A percentile compares a stretch with the other conserved stretches of the same genome.
phyloP scores from a whole-genome alignment of 805 yeast genomes.

The Naumovozyma dairenensis region DNA sequence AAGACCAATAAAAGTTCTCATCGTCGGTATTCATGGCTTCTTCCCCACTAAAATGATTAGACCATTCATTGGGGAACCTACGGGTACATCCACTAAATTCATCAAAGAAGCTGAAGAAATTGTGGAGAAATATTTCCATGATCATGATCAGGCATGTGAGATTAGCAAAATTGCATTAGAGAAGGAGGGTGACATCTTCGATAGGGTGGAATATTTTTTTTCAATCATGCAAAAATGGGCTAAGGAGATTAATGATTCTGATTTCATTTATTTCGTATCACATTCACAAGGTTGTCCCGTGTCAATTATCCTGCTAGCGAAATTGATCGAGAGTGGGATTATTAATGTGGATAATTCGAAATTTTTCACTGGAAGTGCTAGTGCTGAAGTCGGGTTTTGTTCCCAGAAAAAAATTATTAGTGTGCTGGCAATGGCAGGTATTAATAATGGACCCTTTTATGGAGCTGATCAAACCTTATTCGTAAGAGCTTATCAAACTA shows the following conservation, averaged over 20 bases:
- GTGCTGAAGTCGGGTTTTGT: conserved; percentile 5
- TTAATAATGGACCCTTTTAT: conserved; percentile 86
- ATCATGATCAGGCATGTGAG: conserved; percentile 33
- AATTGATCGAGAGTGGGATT: conserved; percentile 52
- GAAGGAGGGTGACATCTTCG: conserved; percentile 83
- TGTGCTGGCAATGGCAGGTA: conserved; percentile 89
- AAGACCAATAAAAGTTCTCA: conserved; percentile 50
- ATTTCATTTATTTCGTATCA: conserved; percentile 81
- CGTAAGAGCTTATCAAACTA: conserved; percentile 80
- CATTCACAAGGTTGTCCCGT: conserved; percentile 98
- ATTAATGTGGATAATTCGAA: conserved; percentile 29
- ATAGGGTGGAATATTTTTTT: conserved; percentile 74
- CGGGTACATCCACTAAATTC: conserved; percentile 87
- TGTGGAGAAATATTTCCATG: conserved; percentile 54
- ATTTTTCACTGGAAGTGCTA: conserved; percentile 10
- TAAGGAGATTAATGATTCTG: conserved; percentile 48
- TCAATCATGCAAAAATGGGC: conserved; percentile 61
- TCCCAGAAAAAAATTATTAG: conserved; percentile 43
- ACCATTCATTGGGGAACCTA: conserved; percentile 87
- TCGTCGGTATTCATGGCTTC: conserved; percentile 93
- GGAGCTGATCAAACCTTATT: conserved; percentile 82
- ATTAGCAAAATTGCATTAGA: conserved; percentile 91
- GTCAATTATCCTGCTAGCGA: conserved; percentile 66
- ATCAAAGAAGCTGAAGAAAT: conserved; percentile 84
- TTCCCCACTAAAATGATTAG: conserved; percentile 83